Base-by-base conservation (phyloP, 768 basidiomycete genomes). In the Auricularia auricula-judae region DNA sequence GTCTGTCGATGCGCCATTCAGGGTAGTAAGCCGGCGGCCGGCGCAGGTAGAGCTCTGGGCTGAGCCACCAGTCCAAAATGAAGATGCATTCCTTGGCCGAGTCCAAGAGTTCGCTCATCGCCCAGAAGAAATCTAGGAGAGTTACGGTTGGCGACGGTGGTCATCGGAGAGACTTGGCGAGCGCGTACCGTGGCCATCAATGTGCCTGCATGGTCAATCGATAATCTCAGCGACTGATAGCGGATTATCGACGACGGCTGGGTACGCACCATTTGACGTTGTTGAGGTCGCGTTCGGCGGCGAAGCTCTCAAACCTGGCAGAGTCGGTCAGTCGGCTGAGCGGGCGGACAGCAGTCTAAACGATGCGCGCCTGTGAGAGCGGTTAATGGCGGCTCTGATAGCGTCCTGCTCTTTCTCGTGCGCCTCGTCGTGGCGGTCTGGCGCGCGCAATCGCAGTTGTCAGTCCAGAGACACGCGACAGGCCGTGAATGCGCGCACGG, bases 31-130 rank as follows among this genome's bases (percentile, higher is more conserved):
- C 90, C 4, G 95, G 87, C 1, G 96, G 97, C 11, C 97, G 89
- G 62, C 96, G 87, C 43, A 98, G 86, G 76, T 93, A 97, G 3
- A 98, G 76, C 72, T 98, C 96, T 1, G 96, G 96, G 0, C 91
- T 90, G 66, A 98, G 82, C 94, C 94, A 95, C 92, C 91, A 91
- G 68, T 91, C 94, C 67, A 90, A 69, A 67, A 98, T 97, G 74
- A 92, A 95, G 71, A 98, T 97, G 36, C 76, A 84, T 71, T 96
- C 89, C 65, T 81, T 82, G 2, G 91, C 91, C 39, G 77, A 82
- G 59, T 90, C 89, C n/a, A 98, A 80, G 75, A 95, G 80, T 75
- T 96, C 93, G 1, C 91, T 92, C 42, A 97, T 72, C 0, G 96
- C 95, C 83, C 89, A 98, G 82, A 98, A 90, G 74, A 96, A 98